phyloP scores from a whole-genome alignment of 192 early-diverging fungal genomes.

The Anaeromyces robustus region DNA sequence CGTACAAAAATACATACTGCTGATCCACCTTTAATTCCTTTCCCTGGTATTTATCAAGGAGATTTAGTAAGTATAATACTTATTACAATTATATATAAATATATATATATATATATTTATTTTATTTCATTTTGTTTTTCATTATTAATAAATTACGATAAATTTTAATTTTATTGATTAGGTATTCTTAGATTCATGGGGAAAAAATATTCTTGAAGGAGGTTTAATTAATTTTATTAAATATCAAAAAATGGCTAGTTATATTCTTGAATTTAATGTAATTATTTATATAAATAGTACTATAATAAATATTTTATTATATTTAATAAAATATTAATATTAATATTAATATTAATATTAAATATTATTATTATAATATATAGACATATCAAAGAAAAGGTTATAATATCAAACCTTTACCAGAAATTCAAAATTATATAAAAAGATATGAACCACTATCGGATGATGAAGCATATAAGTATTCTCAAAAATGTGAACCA shows the following conservation, averaged over 20 bases:
- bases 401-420: conserved; percentile 22
- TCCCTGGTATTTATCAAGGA: conserved; percentile 40
- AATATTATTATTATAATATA: neutral
- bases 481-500: conserved; percentile 28
- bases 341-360: neutral
- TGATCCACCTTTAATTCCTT: conserved; percentile 37
- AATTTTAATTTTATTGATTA: neutral
- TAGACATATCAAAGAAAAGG: conserved; percentile 26
- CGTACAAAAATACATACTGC: conserved; percentile 24
- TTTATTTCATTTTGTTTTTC: neutral
- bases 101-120: too few species aligned
- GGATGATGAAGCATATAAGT: conserved; percentile 31
- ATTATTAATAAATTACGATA: neutral
- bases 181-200: conserved; percentile 32
- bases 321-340: neutral
- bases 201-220: conserved; percentile 26
- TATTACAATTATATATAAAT: neutral
- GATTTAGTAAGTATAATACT: conserved; percentile 17
- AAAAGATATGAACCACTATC: conserved; percentile 10
- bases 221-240: conserved; percentile 35
- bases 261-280: conserved; percentile 33
- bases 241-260: conserved; percentile 31
- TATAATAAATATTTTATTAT: too few species aligned
- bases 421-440: conserved; percentile 34
- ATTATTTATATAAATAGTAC: too few species aligned